Evolutionary conservation across 1,139 yeast genomes (phyloP).

Genomic region (Nakaseomyces bracarensis): DNA sequence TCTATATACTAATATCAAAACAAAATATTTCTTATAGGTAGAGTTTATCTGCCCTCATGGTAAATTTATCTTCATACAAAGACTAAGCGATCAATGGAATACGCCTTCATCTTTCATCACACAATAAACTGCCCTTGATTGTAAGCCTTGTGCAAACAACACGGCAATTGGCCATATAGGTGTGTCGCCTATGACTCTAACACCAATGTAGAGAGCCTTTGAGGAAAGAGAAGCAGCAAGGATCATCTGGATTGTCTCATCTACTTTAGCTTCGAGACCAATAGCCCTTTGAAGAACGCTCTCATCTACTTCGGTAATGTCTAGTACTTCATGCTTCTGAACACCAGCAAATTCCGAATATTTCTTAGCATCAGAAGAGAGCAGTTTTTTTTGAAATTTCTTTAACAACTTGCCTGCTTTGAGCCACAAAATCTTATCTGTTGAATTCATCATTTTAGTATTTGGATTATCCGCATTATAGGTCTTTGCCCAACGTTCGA

Average conservation of each 20-base stretch:
- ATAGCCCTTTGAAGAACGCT: slow-evolving; percentile 38
- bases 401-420: slow-evolving; percentile 38
- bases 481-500: slow-evolving; percentile 45
- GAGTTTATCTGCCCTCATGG: too few relatives aligned
- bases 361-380: slow-evolving; percentile 39
- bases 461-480: slow-evolving; percentile 21
- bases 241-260: slow-evolving; percentile 39
- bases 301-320: slow-evolving; percentile 41
- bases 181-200: slow-evolving; percentile 66
- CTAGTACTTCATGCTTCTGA: slow-evolving; percentile 49
- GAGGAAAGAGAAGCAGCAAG: slow-evolving; percentile 44
- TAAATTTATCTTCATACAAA: too few relatives aligned
- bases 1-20: background rate
- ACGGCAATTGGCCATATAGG: slow-evolving; percentile 78
- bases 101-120: slow-evolving; percentile 13
- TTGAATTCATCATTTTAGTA: slow-evolving; percentile 26
- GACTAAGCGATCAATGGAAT: slow-evolving; percentile 2
- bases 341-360: slow-evolving; percentile 49
- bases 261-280: slow-evolving; percentile 36
- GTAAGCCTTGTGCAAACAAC: slow-evolving; percentile 67
- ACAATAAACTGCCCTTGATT: slow-evolving; percentile 48
- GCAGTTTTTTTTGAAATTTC: slow-evolving; percentile 48
- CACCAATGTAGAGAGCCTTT: slow-evolving; percentile 56
- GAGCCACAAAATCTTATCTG: slow-evolving; percentile 35
- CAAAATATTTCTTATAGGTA: too few relatives aligned